A percentile compares a stretch with the other conserved stretches of the same genome.
phyloP scores from a whole-genome alignment of 176 grass and related monocot species.

The Juncus effusus region DNA sequence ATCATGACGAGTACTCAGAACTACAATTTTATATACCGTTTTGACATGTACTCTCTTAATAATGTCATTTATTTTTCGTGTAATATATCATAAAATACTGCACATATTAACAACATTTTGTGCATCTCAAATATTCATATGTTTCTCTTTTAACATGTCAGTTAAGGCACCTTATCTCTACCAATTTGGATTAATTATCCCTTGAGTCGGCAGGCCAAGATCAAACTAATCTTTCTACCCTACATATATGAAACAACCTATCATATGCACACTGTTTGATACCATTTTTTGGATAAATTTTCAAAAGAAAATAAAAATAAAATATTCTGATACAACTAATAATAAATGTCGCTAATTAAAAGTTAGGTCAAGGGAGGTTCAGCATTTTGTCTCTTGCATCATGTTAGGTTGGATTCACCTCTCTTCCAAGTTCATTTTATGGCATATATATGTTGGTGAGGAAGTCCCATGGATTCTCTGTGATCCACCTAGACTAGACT shows the following conservation, averaged over 20 bases:
- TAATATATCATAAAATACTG: background rate
- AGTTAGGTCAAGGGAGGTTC: slow-evolving; percentile 13
- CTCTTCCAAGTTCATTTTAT: background rate
- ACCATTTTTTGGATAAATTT: no score
- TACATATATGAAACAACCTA: background rate
- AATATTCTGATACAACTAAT: slow-evolving; percentile 19
- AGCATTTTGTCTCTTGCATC: slow-evolving; percentile 16
- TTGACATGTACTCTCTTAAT: background rate
- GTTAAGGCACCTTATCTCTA: background rate
- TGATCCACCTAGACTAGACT: no score
- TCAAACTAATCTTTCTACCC: background rate
- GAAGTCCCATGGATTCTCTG: no score
- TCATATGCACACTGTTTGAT: background rate
- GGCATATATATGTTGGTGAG: slow-evolving; percentile 13
- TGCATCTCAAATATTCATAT: background rate
- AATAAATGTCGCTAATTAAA: slow-evolving; percentile 7
- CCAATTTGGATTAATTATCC: slow-evolving; percentile 6
- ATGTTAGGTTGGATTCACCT: slow-evolving; percentile 26
- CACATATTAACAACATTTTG: background rate
- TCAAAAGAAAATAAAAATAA: background rate
- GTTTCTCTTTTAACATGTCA: no score
- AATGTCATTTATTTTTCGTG: background rate
- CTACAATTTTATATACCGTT: background rate
- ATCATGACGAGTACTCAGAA: background rate
- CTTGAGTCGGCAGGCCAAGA: slow-evolving; percentile 11